Percentiles rank a stretch among this genome's conserved stretches.
These are phyloP conservation scores for Apiospora hydei DNA, from an alignment of 2,329 filamentous ascomycete genomes.

Conservation along the genomic window DNA sequence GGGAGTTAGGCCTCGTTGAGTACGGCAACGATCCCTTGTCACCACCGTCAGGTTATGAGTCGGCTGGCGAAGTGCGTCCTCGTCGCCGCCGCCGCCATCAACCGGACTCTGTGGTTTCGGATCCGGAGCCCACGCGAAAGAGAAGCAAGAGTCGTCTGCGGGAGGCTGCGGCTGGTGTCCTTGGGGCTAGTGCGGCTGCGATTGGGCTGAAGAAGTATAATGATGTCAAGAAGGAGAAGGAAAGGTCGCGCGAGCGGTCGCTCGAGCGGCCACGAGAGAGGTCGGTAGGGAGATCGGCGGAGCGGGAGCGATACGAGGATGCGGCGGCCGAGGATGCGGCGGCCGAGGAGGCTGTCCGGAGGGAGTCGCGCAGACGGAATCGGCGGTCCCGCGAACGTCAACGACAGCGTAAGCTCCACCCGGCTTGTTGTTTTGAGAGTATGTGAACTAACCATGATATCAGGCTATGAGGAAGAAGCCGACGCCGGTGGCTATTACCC, in stretches of 20 bases:
- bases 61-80: conserved; percentile 54
- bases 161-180: conserved; percentile 61
- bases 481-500: conserved; percentile 35
- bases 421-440: background rate
- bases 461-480: conserved; percentile 40
- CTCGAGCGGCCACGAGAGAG: conserved; percentile 43
- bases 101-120: conserved; percentile 1
- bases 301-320: conserved; percentile 38
- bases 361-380: conserved; percentile 38
- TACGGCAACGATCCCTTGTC: conserved; percentile 67
- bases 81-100: conserved; percentile 46
- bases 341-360: conserved; percentile 34
- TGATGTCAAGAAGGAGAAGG: conserved; percentile 54
- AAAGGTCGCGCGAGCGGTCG: conserved; percentile 34
- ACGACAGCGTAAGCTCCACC: conserved; percentile 39
- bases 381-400: conserved; percentile 47
- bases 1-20: conserved; percentile 72
- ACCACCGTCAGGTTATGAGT: conserved; percentile 54
- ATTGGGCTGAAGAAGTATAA: conserved; percentile 69
- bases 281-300: conserved; percentile 31
- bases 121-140: conserved; percentile 44
- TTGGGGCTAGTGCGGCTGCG: conserved; percentile 66
- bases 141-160: conserved; percentile 63
- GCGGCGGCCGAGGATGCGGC: conserved; percentile 34
- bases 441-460: background rate